Evolutionary conservation across 2,329 filamentous ascomycete genomes (phyloP), one percentile per base, ranked within the genome.

Genomic region (Dothideomycetes sp.): DNA sequence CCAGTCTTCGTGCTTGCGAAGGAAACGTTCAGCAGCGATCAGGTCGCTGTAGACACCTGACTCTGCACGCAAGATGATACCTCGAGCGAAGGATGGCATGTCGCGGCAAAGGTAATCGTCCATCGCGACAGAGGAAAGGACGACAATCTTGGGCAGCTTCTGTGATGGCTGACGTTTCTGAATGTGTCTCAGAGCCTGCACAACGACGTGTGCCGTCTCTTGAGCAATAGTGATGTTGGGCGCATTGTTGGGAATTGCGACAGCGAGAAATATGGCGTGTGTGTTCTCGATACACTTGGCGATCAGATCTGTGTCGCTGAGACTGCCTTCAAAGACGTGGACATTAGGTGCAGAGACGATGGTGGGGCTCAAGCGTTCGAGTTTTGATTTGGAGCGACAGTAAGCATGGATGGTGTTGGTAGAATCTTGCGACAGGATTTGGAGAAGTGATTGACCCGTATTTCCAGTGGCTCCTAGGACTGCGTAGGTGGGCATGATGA

Each of bases 161-260:
- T 35, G 29, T 1, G 12, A 12, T 2, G 35, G 29, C 1, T 23
- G 7, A 6, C 46, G 23, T 1, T 43, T 28, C 25, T 49, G 50
- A 5, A 64, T 36, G 1, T 42, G 48, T 36, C 56, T 24, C 1
- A 68, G 49, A 0, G 63, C 64, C 0, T 37, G 17, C 12, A 71
- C 50, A 1, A 71, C 53, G 11, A 44, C 46, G 1, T 42, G 16
- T 1, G 61, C 56, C 1, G 49, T 53, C 44, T 69, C 62, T 33
- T 62, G 58, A 2, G 49, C 50, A 2, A 70, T 43, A 13, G 51
- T 52, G 34, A 55, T 63, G 8, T 60, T 60, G 0, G 68, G 68
- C 0, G 64, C 47, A 48, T 70, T 72, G 50, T 67, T 62, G 44
- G 65, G 67, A 20, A 55, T 64, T 1, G 62, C 50, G 1, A 67